These are phyloP conservation scores for Macrotyloma uniflorum DNA, from an alignment of 306 rosid genomes.

Conservation along the genomic window DNA sequence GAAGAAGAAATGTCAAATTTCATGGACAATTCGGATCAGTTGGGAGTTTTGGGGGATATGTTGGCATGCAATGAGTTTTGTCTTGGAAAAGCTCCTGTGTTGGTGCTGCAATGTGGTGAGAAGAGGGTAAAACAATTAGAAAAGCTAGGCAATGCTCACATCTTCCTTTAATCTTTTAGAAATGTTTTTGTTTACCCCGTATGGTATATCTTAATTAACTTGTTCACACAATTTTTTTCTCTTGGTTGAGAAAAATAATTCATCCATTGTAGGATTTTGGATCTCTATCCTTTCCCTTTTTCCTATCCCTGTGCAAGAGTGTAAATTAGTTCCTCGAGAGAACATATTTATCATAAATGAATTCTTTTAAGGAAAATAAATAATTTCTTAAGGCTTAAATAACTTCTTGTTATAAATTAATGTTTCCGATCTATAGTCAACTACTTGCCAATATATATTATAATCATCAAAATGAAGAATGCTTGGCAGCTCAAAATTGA, in stretches of 20 bases:
- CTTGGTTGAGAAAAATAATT: neutral
- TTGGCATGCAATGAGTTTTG: slow-evolving; percentile 54
- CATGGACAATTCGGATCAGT: slow-evolving; percentile 49
- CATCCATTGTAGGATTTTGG: neutral
- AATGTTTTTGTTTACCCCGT: neutral
- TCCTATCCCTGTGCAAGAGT: neutral
- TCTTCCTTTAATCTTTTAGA: neutral
- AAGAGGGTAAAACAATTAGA: neutral
- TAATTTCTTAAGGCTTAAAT: no score
- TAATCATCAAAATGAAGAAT: no score
- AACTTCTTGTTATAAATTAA: no score
- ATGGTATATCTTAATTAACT: neutral
- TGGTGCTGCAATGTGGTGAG: slow-evolving; percentile 52
- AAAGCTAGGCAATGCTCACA: neutral
- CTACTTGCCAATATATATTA: no score
- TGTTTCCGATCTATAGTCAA: no score
- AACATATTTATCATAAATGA: neutral
- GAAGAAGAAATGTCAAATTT: slow-evolving; percentile 52
- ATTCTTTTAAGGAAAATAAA: neutral
- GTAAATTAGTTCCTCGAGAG: neutral
- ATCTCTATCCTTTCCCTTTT: neutral
- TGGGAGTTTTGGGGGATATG: slow-evolving; percentile 60
- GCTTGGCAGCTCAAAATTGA: no score
- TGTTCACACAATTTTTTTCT: neutral
- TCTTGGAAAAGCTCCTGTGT: slow-evolving; percentile 38